phyloP scores from a whole-genome alignment of 495 filamentous ascomycete genomes.

The Pyrenula massariospora region DNA sequence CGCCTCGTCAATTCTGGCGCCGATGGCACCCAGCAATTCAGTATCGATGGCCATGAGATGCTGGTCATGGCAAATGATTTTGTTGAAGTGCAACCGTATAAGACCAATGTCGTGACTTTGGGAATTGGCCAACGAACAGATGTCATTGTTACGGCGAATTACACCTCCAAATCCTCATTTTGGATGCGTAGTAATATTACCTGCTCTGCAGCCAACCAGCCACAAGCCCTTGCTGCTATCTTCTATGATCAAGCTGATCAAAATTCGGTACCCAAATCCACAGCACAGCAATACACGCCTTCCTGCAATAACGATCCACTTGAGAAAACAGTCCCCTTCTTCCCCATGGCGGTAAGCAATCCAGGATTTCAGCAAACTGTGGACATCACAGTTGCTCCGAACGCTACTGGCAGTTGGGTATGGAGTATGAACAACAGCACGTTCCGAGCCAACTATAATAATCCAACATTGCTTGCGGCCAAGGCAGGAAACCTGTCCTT shows the following conservation, averaged over 20 bases:
- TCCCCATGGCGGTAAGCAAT: constrained; percentile 8
- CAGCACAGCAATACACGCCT: neutral
- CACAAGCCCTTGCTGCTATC: constrained; percentile 20
- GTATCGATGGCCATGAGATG: constrained; percentile 27
- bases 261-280: constrained; percentile 4
- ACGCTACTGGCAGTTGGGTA: constrained; percentile 12
- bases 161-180: constrained; percentile 1
- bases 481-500: constrained; percentile 18
- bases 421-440: constrained; percentile 17
- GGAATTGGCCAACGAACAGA: constrained; percentile 37
- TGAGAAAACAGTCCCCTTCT: constrained; percentile 12
- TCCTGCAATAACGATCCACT: constrained; percentile 20
- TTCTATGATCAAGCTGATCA: constrained; percentile 26
- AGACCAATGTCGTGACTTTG: constrained; percentile 14
- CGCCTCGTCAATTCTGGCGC: constrained; percentile 44
- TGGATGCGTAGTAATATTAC: constrained; percentile 5
- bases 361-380: constrained; percentile 13
- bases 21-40: constrained; percentile 31
- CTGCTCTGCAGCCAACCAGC: constrained; percentile 6
- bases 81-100: constrained; percentile 25
- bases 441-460: constrained; percentile 22
- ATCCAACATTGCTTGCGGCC: constrained; percentile 18
- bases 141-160: constrained; percentile 36
- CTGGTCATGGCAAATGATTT: constrained; percentile 31
- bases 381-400: constrained; percentile 13